phyloP scores from a whole-genome alignment of 2,329 filamentous ascomycete genomes.

The Penicillium sp. region DNA sequence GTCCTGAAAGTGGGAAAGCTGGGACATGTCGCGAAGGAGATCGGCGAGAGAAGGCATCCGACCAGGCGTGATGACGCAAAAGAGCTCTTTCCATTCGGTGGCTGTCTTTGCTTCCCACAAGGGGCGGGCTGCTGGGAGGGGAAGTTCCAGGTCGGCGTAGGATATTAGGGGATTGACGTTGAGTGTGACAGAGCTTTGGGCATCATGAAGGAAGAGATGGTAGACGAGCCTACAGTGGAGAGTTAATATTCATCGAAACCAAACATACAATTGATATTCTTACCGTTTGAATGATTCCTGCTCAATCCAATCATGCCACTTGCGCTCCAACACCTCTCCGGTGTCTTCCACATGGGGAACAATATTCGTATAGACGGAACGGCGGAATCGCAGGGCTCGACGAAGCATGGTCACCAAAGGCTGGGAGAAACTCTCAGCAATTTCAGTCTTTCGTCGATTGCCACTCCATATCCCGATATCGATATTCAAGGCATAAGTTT shows the following conservation, averaged over 20 bases:
- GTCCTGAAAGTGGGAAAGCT: constrained; percentile 52
- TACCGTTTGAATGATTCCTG: constrained; percentile 67
- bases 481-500: constrained; percentile 53
- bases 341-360: constrained; percentile 56
- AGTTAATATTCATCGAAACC: constrained; percentile 30
- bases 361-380: constrained; percentile 56
- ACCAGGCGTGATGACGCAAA: constrained; percentile 45
- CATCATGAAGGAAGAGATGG: constrained; percentile 65
- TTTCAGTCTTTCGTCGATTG: constrained; percentile 60
- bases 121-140: constrained; percentile 62
- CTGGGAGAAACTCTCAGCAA: constrained; percentile 59
- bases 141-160: constrained; percentile 68
- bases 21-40: constrained; percentile 58
- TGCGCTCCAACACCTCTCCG: constrained; percentile 59
- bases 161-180: constrained; percentile 66
- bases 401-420: constrained; percentile 59
- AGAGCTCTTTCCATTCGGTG: constrained; percentile 64
- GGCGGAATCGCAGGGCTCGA: constrained; percentile 60
- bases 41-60: constrained; percentile 47
- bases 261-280: constrained; percentile 4
- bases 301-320: constrained; percentile 67
- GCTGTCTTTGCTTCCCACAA: constrained; percentile 69
- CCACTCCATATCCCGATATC: constrained; percentile 62
- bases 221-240: constrained; percentile 53
- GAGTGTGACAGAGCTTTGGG: constrained; percentile 67